Evolutionary conservation across 2,329 filamentous ascomycete species (phyloP), one percentile per base, ranked within the genome.

Genomic region (Macrophomina phaseolina): DNA sequence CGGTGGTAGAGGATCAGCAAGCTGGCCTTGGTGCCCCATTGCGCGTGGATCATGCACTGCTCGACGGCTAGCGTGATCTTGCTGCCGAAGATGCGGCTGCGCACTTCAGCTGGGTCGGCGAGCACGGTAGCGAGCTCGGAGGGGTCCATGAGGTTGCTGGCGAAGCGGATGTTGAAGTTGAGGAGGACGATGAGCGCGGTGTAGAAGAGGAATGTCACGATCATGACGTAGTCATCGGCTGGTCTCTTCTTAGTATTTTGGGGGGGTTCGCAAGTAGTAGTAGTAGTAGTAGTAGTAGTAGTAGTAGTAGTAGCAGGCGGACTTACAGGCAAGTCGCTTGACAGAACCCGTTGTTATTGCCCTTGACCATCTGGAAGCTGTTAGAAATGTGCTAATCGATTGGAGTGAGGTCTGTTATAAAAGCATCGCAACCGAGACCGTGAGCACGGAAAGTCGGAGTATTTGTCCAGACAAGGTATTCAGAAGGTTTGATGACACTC

Each of bases 1-100:
- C 48, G 56, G 48, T 67, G 61, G 32, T 67, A 67, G 38, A 67
- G 65, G 38, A 67, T 62, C 36, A 67, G 65, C 3, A 67, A 48
- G 16, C 56, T 62, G n/a, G 56, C 56, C 36, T 45, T 62, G 30
- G 42, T 49, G 23, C 58, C 58, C 58, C 58, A 62, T 38, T 62
- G 58, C 16, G 42, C 30, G 23, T 62, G 58, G 45, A 62, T 60
- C 55, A 60, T 68, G 48, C 64, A 73, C 66, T 78, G 75, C 67
- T 79, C 76, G 5, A 75, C 74, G 1, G 74, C 70, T 5, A 79
- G 68, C 3, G 76, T 74, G 46, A 79, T 71, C 68, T 79, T 79
- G 63, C 74, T 76, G 53, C 76, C 76, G 34, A 74, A 72, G 34
- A 80, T 76, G 4, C 78, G 75, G 11, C 75, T 71, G 40, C 71